Evolutionary conservation across 179 eudicot genomes (phyloP), one percentile per base, ranked within the genome.

Genomic region (Amaranthus tricolor): DNA sequence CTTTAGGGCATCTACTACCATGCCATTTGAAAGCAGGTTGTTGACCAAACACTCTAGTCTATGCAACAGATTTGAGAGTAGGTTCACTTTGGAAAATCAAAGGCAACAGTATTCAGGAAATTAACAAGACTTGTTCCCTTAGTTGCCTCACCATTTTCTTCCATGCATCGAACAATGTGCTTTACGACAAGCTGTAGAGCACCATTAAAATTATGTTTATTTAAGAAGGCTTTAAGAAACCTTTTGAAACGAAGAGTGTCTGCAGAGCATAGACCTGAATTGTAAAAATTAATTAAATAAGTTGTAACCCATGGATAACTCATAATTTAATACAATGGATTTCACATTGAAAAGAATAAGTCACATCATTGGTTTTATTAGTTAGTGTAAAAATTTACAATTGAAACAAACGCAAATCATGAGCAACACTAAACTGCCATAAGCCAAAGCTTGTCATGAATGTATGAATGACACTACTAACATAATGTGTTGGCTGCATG

Each of bases 31-130:
- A 57, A 57, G 61, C 61, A 57, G 21, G 20, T 57, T 57, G 5
- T 57, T 57, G 61, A 57, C 61, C 61, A 57, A 57, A 57, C 61
- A 57, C 21, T 57, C 61, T 57, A 57, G 61, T 57, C 61, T 57
- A 57, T 57, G 61, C 61, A 57, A 57, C 21, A 10, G 61, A 57
- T 57, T 57, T 57, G 61, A 57, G 61, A 20, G 61, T 16, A 57
- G 61, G 61, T 57, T 57, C 61, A 57, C 61, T 16, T n/a, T 57
- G 21, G 61, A 57, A 57, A 57, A 3, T 17, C 21, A 57, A 20
- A 57, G 21, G 61, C 61, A 57, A 57, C 61, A 9, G 21, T 57
- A 57, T 57, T 57, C 61, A 57, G 21, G 9, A 57, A 16, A 54
- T 54, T 0, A 54, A 54, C 58, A 54, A 54, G 58, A 54, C 13